A percentile compares a stretch with the other conserved stretches of the same genome.
phyloP scores from a whole-genome alignment of 257 asterid species.

The Solanum pinnatisectum region DNA sequence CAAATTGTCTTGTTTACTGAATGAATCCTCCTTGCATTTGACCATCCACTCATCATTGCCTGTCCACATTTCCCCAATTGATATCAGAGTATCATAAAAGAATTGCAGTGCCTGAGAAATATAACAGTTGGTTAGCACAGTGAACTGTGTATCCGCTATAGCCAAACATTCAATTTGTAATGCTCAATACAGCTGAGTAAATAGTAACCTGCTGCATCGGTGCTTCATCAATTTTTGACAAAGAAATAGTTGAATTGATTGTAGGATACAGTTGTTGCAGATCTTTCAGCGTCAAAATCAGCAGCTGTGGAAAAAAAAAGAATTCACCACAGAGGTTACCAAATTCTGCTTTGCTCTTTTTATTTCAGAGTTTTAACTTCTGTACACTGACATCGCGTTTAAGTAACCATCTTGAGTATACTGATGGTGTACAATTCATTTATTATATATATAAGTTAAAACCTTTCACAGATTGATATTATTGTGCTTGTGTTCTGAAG shows the following conservation, averaged over 20 bases:
- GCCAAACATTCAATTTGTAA: background rate
- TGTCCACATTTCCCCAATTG: constrained; percentile 77
- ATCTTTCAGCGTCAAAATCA: constrained; percentile 62
- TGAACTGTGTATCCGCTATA: background rate
- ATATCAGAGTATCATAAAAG: constrained; percentile 52
- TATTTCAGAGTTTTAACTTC: background rate
- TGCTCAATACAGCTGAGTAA: background rate
- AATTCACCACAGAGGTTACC: background rate
- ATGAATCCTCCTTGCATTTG: constrained; percentile 35
- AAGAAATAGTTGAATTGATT: constrained; percentile 12
- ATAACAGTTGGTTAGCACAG: background rate
- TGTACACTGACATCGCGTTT: background rate
- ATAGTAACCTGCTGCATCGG: constrained; percentile 46
- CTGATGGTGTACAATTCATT: background rate
- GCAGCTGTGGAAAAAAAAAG: constrained; percentile 33
- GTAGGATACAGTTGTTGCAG: constrained; percentile 41
- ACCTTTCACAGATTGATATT: background rate
- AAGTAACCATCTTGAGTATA: background rate
- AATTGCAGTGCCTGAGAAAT: constrained; percentile 43
- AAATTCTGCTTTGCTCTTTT: background rate
- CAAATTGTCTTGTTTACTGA: constrained; percentile 30
- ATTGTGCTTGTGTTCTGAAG: background rate
- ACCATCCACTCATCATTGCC: constrained; percentile 57
- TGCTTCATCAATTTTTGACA: constrained; percentile 37
- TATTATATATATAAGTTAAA: background rate